These are phyloP conservation scores for Circinella umbellata DNA, from an alignment of 371 early-diverging fungal species.

Conservation along the genomic window DNA sequence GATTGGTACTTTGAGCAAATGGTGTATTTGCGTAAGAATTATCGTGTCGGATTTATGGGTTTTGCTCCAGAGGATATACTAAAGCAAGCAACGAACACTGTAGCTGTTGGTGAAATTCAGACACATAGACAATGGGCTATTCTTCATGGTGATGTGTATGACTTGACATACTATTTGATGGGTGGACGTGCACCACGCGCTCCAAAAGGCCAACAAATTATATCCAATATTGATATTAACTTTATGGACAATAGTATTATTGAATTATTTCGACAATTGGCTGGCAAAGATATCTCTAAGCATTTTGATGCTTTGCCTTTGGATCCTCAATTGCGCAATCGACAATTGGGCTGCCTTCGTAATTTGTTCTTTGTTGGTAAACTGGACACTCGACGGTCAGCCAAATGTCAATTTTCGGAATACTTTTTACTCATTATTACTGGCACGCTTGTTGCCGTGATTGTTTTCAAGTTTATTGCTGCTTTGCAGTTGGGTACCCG, in stretches of 20 bases:
- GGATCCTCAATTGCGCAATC: conserved; percentile 32
- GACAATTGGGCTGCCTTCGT: conserved; percentile 71
- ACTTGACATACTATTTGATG: conserved; percentile 46
- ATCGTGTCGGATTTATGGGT: conserved; percentile 52
- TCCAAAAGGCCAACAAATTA: conserved; percentile 35
- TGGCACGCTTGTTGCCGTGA: conserved; percentile 78
- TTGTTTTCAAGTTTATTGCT: conserved; percentile 90
- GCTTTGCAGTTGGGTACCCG: conserved; percentile 85
- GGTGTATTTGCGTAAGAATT: conserved; percentile 52
- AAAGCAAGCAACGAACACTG: conserved; percentile 43
- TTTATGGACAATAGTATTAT: conserved; percentile 66
- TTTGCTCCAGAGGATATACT: conserved; percentile 38
- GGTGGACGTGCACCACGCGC: conserved; percentile 49
- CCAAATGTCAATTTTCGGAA: conserved; percentile 83
- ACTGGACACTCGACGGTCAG: conserved; percentile 79
- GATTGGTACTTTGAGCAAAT: conserved; percentile 62
- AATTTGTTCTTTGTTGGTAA: conserved; percentile 85
- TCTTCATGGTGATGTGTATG: conserved; percentile 51
- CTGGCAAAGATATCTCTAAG: conserved; percentile 72
- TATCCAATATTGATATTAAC: conserved; percentile 61
- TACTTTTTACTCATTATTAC: conserved; percentile 82
- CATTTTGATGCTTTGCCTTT: conserved; percentile 59
- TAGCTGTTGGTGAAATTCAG: conserved; percentile 41
- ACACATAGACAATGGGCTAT: conserved; percentile 51
- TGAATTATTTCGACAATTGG: conserved; percentile 64